phyloP scores from a whole-genome alignment of 2,329 filamentous ascomycete genomes.

The Colletotrichum sp. region DNA sequence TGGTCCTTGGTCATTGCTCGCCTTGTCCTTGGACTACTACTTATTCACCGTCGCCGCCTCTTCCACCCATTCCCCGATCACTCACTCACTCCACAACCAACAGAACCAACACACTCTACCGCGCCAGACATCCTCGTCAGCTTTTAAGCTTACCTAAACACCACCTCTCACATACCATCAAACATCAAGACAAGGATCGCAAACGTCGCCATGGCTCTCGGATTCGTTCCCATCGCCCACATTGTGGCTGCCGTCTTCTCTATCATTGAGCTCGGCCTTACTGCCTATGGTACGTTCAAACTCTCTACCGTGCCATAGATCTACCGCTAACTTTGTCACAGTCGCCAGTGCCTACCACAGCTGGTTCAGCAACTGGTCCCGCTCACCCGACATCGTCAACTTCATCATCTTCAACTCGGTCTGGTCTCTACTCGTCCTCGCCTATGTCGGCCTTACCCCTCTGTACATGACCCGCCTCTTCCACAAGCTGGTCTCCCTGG shows the following conservation, averaged over 20 bases:
- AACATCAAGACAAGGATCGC: not conserved
- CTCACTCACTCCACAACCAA: not conserved
- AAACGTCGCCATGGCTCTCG: conserved; percentile 1
- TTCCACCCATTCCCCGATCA: not conserved
- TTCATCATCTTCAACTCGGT: conserved; percentile 82
- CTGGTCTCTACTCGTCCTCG: conserved; percentile 76
- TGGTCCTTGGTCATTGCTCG: not conserved
- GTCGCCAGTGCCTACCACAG: conserved; percentile 49
- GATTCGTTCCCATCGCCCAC: conserved; percentile 44
- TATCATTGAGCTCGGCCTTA: conserved; percentile 77
- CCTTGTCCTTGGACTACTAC: not conserved
- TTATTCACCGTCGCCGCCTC: conserved; percentile 12
- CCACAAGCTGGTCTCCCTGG: conserved; percentile 70
- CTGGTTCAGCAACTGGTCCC: conserved; percentile 33
- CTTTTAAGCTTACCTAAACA: not conserved
- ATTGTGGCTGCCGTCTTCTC: conserved; percentile 70
- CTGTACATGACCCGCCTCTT: conserved; percentile 64
- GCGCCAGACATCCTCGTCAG: not conserved
- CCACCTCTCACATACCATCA: not conserved
- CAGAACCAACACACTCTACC: not conserved
- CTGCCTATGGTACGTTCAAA: conserved; percentile 67
- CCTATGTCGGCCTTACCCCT: conserved; percentile 74
- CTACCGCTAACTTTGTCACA: conserved; percentile 30
- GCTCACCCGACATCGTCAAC: conserved; percentile 62
- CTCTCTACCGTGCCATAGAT: not conserved